These are phyloP conservation scores for Suillus placidus DNA, from an alignment of 768 basidiomycete species.

Conservation along the genomic window DNA sequence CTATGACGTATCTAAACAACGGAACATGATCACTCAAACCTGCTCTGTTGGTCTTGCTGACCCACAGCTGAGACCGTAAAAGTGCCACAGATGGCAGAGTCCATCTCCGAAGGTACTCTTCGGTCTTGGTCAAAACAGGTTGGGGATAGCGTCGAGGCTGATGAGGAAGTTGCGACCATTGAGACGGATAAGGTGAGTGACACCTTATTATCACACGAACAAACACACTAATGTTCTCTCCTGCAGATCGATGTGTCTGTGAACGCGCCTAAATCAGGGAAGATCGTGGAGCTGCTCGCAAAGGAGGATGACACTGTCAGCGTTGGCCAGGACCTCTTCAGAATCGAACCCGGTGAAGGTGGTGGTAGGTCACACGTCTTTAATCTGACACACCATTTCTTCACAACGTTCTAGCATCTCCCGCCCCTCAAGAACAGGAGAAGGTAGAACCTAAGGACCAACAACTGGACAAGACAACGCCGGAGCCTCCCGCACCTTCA, in stretches of 20 bases:
- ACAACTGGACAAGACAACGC: conserved; percentile 48
- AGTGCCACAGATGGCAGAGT: conserved; percentile 98
- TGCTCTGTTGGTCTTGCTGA: conserved; percentile 6
- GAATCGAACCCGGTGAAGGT: conserved; percentile 81
- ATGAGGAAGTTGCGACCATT: conserved; percentile 97
- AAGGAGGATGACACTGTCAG: conserved; percentile 92
- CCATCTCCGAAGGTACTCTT: conserved; percentile 95
- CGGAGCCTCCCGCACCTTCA: conserved; percentile 48
- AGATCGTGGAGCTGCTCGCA: conserved; percentile 82
- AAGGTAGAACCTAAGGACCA: conserved; percentile 51
- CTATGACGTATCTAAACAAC: conserved; percentile 20
- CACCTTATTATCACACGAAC: not conserved
- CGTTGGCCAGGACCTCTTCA: conserved; percentile 93
- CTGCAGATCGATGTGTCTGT: conserved; percentile 94
- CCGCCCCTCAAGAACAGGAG: conserved; percentile 34
- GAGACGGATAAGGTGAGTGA: conserved; percentile 93
- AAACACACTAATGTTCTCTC: conserved; percentile 13
- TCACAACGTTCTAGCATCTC: conserved; percentile 30
- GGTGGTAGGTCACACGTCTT: conserved; percentile 41
- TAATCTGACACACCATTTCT: not conserved
- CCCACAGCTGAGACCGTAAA: conserved; percentile 82
- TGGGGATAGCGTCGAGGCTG: conserved; percentile 86
- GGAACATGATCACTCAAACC: conserved; percentile 16
- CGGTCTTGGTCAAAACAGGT: conserved; percentile 94
- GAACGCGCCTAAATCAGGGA: conserved; percentile 88